These are phyloP conservation scores for Blastosporella zonata DNA, from an alignment of 1,284 basidiomycete species.

Conservation along the genomic window DNA sequence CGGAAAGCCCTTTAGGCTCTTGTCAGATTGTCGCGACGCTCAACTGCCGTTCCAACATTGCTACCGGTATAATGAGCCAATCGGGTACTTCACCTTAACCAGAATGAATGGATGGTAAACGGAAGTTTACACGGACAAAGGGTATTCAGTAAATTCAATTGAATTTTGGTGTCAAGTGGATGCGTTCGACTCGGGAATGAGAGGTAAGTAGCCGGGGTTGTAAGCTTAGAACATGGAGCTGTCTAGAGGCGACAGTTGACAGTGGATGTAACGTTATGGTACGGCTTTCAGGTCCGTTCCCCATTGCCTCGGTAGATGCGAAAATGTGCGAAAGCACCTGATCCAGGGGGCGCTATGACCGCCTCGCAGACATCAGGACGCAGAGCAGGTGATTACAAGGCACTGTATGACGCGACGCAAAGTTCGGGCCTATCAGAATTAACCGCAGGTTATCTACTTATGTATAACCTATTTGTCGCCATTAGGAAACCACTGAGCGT, in stretches of 20 bases:
- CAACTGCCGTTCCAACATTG: neutral
- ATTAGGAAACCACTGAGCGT: conserved; percentile 9
- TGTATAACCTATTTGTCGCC: conserved; percentile 4
- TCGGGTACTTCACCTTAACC: no score
- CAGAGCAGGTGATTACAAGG: conserved; percentile 3
- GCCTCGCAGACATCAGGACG: neutral
- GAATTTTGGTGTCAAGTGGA: conserved; percentile 1
- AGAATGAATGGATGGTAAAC: no score
- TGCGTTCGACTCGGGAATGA: neutral
- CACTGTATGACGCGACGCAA: conserved; percentile 12
- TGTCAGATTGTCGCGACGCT: neutral
- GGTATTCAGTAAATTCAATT: no score
- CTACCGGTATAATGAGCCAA: neutral
- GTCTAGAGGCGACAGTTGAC: neutral
- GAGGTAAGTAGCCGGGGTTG: neutral
- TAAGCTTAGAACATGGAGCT: neutral
- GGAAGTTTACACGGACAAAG: no score
- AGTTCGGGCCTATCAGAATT: conserved; percentile 11
- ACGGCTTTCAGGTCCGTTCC: conserved; percentile 1
- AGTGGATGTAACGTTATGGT: neutral
- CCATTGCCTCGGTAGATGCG: neutral
- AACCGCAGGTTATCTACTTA: neutral
- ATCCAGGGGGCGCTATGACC: neutral
- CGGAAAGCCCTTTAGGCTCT: neutral
- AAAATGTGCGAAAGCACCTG: neutral